Evolutionary conservation across 1,284 basidiomycete species (phyloP), one percentile per base, ranked within the genome.

Genomic region (Cronartium ribicola): DNA sequence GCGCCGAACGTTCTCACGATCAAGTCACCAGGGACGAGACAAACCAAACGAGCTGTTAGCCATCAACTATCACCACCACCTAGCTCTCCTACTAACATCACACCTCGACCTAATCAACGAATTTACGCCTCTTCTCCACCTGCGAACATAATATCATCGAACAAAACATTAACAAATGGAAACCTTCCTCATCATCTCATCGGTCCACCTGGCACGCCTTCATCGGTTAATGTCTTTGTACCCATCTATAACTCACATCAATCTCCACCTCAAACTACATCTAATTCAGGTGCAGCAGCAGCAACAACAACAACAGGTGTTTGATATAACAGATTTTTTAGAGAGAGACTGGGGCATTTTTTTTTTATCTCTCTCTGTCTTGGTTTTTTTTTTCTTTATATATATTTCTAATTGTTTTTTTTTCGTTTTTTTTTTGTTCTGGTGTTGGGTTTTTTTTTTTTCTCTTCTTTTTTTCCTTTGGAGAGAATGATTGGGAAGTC

Each of bases 301-400:
- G 37, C 59, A n/a, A 29, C 59, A 14, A 61, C 59, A n/a, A 61
- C 59, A 29, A 61, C 59, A n/a, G 36, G 59, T 14, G 20, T 51
- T 51, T 51, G 22, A 51, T 6, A 29, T 29, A 29, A 29, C 29
- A 29, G 29, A 29, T 29, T 29, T 29, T 29, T 29, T 29, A 29
- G 29, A 29, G 29, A 29, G 29, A 29, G 29, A 29, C 1, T 29
- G 29, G 2, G 29, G 29, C 29, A 29, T 29, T 29, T 29, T 29
- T 29, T 29, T 29, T 29, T 29, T 29, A 29, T 29, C 29, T 29
- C 29, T 29, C 29, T 29, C 29, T 29, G 29, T 29, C 29, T 29
- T 29, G 29, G 29, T 29, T 29, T 29, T 29, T 29, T 29, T 29
- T 29, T 29, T 29, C 29, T 29, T 1, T 1, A 29, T 29, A 29